phyloP scores from a whole-genome alignment of 2,329 filamentous ascomycete species.

The Fusarium sp. region DNA sequence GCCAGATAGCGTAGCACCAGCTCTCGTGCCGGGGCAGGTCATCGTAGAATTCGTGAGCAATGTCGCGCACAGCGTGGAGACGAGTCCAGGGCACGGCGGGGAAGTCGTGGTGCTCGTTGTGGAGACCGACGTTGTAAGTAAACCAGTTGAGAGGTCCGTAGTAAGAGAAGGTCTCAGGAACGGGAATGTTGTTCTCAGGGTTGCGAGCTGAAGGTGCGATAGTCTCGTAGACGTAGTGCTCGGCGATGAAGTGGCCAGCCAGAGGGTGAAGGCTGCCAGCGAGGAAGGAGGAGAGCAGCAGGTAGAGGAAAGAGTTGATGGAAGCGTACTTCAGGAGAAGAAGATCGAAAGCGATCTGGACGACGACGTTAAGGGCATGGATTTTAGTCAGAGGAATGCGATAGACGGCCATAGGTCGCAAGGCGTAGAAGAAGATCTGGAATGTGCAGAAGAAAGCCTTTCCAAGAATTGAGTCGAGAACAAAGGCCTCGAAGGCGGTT shows the following conservation, averaged over 20 bases:
- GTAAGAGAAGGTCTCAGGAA: conserved; percentile 97
- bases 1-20: conserved; percentile 95
- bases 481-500: conserved; percentile 89
- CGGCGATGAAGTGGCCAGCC: conserved; percentile 97
- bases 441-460: conserved; percentile 99
- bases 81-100: conserved; percentile 96
- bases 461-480: conserved; percentile 94
- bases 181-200: conserved; percentile 73
- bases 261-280: conserved; percentile 95
- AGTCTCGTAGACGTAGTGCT: conserved; percentile 89
- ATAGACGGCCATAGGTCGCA: conserved; percentile 96
- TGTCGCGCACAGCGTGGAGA: conserved; percentile 81
- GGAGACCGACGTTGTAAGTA: conserved; percentile 96
- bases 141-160: conserved; percentile 93
- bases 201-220: conserved; percentile 68
- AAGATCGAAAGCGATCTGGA: conserved; percentile 85
- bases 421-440: conserved; percentile 98
- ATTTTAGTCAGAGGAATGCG: conserved; percentile 88
- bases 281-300: conserved; percentile 91
- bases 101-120: conserved; percentile 99
- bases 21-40: conserved; percentile 88
- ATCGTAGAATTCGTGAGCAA: conserved; percentile 93
- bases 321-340: conserved; percentile 74
- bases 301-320: conserved; percentile 80
- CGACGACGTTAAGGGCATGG: conserved; percentile 84